Conservation (phyloP, 371 early-diverging fungal genomes). For the Circinella umbellata region DNA sequence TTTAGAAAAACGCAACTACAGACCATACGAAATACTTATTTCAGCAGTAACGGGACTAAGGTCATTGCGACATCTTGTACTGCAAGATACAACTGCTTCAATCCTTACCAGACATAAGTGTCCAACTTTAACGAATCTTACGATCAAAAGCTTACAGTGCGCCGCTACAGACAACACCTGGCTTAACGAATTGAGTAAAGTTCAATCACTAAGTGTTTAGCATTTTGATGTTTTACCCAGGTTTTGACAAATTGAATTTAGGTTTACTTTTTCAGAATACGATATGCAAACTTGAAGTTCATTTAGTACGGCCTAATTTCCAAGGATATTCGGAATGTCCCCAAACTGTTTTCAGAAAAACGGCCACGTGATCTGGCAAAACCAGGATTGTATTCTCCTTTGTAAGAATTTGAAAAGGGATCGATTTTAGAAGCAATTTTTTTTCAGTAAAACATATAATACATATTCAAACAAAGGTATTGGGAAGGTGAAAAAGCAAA, state of each 20-base stretch:
- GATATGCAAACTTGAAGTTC: not conserved
- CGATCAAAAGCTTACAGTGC: not conserved
- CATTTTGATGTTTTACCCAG: not conserved
- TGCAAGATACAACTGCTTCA: not conserved
- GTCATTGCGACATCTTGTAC: not conserved
- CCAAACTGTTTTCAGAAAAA: too few species aligned
- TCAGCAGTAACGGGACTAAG: not conserved
- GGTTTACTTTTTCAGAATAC: not conserved
- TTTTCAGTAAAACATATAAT: too few species aligned
- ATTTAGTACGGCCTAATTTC: not conserved
- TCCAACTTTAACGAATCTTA: not conserved
- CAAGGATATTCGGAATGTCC: not conserved
- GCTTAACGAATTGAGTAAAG: slow-evolving; percentile 2
- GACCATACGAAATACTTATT: not conserved
- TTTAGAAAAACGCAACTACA: not conserved
- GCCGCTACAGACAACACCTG: not conserved
- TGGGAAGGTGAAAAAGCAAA: too few species aligned
- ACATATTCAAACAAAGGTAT: too few species aligned
- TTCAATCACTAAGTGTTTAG: not conserved
- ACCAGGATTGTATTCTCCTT: too few species aligned
- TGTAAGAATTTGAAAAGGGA: too few species aligned
- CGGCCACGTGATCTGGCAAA: too few species aligned
- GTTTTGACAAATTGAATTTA: not conserved
- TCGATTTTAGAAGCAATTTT: too few species aligned
- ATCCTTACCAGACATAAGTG: not conserved